Evolutionary conservation across 164 flowering plant genomes (phyloP), one percentile per base, ranked within the genome.

Genomic region (Kalanchoe fedtschenkoi): DNA sequence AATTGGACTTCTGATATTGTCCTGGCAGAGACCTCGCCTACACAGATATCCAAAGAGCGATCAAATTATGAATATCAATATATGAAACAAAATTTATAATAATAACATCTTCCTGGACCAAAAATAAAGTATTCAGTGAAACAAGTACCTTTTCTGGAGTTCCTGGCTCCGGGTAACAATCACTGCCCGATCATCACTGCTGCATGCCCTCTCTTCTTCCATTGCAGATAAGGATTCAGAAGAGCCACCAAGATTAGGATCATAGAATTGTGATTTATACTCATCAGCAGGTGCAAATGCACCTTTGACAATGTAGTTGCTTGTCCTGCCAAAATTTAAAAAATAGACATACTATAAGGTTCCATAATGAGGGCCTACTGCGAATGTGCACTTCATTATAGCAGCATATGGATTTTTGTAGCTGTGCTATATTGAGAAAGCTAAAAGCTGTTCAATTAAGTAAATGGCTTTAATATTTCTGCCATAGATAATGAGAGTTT

Each of bases 171-270:
- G 67, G 61, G 30, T 47, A 11, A 61, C 43, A 11, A 69, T 62
- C 32, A 72, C 37, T 37, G 58, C 65, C 60, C 74, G 80, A 61
- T 78, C 76, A 61, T 86, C 83, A 65, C 81, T 75, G 56, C 76
- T 75, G 44, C 72, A 77, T 42, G 77, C 74, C 65, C 66, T 78
- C 66, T 84, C 88, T 59, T 77, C 84, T 28, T 73, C 79, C 71
- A 44, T 71, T 78, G 68, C 69, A n/a, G 88, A 81, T 59, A 62
- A 71, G 61, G 88, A 84, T 37, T 84, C 88, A 64, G 87, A 77
- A 56, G 85, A 76, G 24, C 72, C 78, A 19, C 66, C 64, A 51
- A 62, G 68, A 71, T 73, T 72, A 58, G 76, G 87, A 60, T 78
- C 82, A 22, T 44, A 51, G 38, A 68, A 61, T 37, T 21, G 62